phyloP scores from a whole-genome alignment of 352 stramenopile species.

The Aphanomyces astaci region DNA sequence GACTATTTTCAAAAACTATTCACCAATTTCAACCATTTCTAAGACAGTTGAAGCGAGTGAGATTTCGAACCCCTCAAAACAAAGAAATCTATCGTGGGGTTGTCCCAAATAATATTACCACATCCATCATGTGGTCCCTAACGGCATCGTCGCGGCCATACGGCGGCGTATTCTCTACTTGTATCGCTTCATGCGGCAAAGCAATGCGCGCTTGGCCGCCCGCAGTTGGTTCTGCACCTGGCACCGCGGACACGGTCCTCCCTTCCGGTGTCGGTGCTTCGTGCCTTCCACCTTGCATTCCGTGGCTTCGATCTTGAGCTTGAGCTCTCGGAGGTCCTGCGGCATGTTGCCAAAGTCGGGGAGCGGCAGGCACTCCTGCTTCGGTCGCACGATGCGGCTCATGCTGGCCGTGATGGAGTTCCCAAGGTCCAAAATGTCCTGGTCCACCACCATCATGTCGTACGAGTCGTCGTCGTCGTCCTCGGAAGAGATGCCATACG shows the following conservation, averaged over 20 bases:
- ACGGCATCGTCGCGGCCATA: background rate
- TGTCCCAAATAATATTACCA: background rate
- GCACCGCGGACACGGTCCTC: constrained; percentile 65
- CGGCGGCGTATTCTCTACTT: constrained; percentile 5
- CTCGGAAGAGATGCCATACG: constrained; percentile 21
- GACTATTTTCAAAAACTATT: too few species aligned
- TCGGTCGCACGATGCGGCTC: constrained; percentile 19
- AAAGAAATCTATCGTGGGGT: background rate
- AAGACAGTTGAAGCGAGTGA: background rate
- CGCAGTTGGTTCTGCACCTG: constrained; percentile 79
- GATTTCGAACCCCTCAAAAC: background rate
- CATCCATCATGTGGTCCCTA: background rate
- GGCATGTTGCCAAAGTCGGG: constrained; percentile 67
- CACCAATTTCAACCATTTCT: background rate
- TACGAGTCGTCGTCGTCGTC: constrained; percentile 18
- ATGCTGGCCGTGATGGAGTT: constrained; percentile 26
- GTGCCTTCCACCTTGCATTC: constrained; percentile 80
- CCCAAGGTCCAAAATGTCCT: constrained; percentile 17
- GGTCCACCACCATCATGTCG: constrained; percentile 19
- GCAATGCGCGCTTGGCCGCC: constrained; percentile 45
- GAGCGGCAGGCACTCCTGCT: constrained; percentile 51
- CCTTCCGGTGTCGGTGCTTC: constrained; percentile 81
- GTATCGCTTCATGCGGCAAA: constrained; percentile 21
- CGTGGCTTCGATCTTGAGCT: constrained; percentile 77
- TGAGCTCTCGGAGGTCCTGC: constrained; percentile 71